Base-by-base conservation (phyloP, 345 rosid species). In the Citrus sinensis region DNA sequence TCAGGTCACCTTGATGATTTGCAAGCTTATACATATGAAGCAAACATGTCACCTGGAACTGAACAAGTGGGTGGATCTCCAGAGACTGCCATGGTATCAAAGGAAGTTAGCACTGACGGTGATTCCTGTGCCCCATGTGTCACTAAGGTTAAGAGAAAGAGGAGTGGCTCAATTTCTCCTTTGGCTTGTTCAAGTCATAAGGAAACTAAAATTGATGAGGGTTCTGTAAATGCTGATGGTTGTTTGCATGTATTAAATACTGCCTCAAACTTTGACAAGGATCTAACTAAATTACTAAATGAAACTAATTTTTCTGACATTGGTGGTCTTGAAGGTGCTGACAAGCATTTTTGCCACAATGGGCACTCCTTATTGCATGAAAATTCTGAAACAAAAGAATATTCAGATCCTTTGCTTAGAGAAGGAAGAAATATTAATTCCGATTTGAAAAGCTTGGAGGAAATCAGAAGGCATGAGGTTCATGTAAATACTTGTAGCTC, bases 141-240 rank as follows among this genome's bases (percentile, higher is more conserved):
- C 54, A 55, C 76, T 62, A 76, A 76, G 35, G 30, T 29, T 62
- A 84, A 76, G 58, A 81, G 89, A 82, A 86, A 81, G 79, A 81
- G 81, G 81, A 83, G 69, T 17, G 49, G 67, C 49, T 61, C 56
- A 75, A 54, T 67, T 66, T 79, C 87, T 59, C 79, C 87, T 73
- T 29, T 58, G 71, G 80, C 69, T 71, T 83, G 83, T 46, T 73
- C 83, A 74, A 75, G 70, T 78, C 60, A 64, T 71, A 80, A 71
- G 71, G 88, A 80, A 82, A 82, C 78, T 29, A 78, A 83, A 85
- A 71, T 74, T 42, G 81, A 74, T 76, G 82, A 73, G 61, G 66
- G 67, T 77, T 71, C 62, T 71, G 35, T 70, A 74, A 78, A 84
- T 79, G 81, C 83, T 29, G 82, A 34, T 70, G 71, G 32, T 75